Evolutionary conservation across 148 eudicot species (phyloP).

Genomic region (Vaccinium myrtillus): DNA sequence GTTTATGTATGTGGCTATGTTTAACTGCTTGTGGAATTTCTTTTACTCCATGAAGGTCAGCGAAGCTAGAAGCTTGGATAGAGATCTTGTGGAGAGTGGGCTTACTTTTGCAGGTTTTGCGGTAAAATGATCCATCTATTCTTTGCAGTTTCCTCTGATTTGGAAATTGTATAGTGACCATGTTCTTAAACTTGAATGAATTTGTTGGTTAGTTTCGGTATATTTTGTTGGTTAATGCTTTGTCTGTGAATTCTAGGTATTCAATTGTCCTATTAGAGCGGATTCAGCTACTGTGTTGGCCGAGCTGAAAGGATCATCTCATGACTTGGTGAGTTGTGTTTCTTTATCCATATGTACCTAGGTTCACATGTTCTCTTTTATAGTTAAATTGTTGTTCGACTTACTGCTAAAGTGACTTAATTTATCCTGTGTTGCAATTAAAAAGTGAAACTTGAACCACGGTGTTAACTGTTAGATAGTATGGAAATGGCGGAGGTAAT

Average conservation of each 20-base stretch:
- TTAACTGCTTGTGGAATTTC: constrained; percentile 14
- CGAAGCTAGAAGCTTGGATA: constrained; percentile 94
- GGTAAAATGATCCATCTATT: constrained; percentile 36
- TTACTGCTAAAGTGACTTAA: background rate
- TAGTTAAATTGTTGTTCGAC: background rate
- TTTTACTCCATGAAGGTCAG: constrained; percentile 61
- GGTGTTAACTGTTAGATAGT: background rate
- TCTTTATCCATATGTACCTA: background rate
- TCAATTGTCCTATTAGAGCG: constrained; percentile 83
- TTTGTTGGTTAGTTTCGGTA: background rate
- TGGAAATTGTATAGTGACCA: too few species aligned
- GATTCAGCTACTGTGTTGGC: constrained; percentile 85
- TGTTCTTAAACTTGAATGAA: background rate
- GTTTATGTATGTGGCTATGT: background rate
- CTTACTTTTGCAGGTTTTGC: constrained; percentile 97
- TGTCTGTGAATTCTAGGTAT: constrained; percentile 56
- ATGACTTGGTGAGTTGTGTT: constrained; percentile 74
- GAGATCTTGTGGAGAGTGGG: constrained; percentile 79
- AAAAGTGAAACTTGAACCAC: background rate
- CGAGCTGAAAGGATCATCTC: constrained; percentile 80
- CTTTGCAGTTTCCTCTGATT: background rate
- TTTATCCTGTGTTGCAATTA: background rate
- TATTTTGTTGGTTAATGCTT: background rate
- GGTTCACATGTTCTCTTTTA: background rate
- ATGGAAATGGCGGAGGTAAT: background rate